Base-by-base conservation (phyloP, 768 basidiomycete species). In the Russula abietina region DNA sequence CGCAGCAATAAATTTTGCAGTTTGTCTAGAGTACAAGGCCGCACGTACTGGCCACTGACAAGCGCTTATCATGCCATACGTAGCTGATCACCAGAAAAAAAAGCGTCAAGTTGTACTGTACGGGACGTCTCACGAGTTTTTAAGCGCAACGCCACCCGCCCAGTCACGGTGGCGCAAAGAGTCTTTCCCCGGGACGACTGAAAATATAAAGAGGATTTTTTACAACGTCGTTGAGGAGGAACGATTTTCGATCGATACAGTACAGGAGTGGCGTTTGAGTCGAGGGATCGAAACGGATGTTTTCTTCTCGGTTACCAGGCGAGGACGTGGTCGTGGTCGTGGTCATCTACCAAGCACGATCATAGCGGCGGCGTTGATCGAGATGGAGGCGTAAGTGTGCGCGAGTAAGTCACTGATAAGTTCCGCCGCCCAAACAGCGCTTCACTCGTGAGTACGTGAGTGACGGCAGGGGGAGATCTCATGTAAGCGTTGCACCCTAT, bases 231-330 rank as follows among this genome's bases (percentile, higher is more conserved):
- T 39, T 14, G 38, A n/a, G 38, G 38, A 39, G 38, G 16, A 16
- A 39, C 16, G 38, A 5, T 33, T 16, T 39, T 16, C 36, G 38
- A 39, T 39, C 16, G 12, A 16, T 39, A 39, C 14, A 39, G 6
- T 36, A 12, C 12, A 36, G 12, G 12, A 36, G 12, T 36, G 0
- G 36, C 12, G 36, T 12, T 36, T 12, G 36, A 12, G 36, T 36
- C 36, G 12, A 36, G 36, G 33, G 36, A 67, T 77, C 75, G 65
- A 75, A 77, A 0, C 73, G 68, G 4, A 86, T 77, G 72, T 88
- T n/a, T n/a, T n/a, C n/a, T n/a, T 89, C 48, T 88, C 59, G 71
- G 79, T 75, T 91, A 91, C 79, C 79, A 86, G 60, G 91, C 81
- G 22, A 86, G 83, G n/a, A n/a, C n/a, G n/a, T n/a, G n/a, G n/a